phyloP scores from a whole-genome alignment of 225 moss, liverwort and hornwort genomes.

The Neckera pumila region DNA sequence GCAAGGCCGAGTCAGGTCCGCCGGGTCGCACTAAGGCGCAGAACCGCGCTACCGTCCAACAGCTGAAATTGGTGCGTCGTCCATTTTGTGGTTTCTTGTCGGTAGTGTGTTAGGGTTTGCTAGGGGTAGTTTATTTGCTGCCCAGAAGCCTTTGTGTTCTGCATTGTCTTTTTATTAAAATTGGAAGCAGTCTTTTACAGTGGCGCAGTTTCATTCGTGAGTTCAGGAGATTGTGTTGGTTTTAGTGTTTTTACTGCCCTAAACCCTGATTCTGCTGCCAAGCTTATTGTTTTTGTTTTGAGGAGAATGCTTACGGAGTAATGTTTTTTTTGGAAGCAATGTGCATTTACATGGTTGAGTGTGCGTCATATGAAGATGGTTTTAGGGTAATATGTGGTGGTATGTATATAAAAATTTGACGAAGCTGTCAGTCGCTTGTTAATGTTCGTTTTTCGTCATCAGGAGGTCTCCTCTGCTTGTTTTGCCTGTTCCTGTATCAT shows the following conservation, averaged over 20 bases:
- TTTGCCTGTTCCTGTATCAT: neutral
- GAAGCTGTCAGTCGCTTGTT: neutral
- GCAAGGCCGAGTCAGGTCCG: slow-evolving; percentile 88
- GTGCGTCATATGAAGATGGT: neutral
- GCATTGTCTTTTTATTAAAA: neutral
- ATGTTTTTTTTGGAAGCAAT: neutral
- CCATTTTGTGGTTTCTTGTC: neutral
- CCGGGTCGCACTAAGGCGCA: slow-evolving; percentile 93
- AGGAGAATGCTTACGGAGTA: neutral
- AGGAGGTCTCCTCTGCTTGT: neutral
- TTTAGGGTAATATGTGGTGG: neutral
- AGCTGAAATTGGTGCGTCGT: slow-evolving; percentile 69
- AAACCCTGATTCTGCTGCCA: neutral
- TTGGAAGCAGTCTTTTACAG: neutral
- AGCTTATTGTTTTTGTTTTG: neutral
- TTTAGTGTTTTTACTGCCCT: neutral
- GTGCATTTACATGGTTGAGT: neutral
- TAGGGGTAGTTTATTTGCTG: neutral
- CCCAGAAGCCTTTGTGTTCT: neutral
- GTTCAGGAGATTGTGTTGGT: neutral
- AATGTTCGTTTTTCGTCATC: neutral
- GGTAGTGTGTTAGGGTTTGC: neutral
- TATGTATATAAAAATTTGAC: neutral
- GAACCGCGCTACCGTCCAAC: slow-evolving; percentile 96
- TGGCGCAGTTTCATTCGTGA: neutral